Percentiles rank a stretch among this genome's conserved stretches.
Conservation (phyloP, 176 grass and related monocot species). For the Oryza coarctata region DNA sequence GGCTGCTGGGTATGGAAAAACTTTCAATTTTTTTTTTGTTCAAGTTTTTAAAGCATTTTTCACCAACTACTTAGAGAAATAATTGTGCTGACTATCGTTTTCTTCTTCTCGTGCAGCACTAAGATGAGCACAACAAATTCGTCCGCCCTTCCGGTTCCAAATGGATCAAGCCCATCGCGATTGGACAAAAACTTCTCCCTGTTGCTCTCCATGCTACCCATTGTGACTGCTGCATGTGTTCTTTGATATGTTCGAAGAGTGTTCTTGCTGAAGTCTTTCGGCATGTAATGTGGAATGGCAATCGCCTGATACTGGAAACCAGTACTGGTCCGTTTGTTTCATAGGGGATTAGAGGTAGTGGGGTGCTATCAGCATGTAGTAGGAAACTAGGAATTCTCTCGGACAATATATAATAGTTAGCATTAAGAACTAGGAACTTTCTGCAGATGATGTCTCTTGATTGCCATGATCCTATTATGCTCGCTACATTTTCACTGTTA, state of each 20-base stretch:
- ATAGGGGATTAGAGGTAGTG: not conserved
- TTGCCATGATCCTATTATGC: not conserved
- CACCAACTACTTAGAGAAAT: not conserved
- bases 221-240: conserved; percentile 23
- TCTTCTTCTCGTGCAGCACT: conserved; percentile 38
- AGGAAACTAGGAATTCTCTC: not conserved
- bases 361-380: conserved; percentile 2
- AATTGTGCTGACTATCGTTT: conserved; percentile 4
- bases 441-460: not conserved
- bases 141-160: conserved; percentile 33
- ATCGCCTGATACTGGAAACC: conserved; percentile 28
- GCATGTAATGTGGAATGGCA: conserved; percentile 2
- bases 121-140: conserved; percentile 75
- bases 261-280: not conserved
- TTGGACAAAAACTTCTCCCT: not conserved
- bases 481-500: not conserved
- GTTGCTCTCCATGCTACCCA: conserved; percentile 26
- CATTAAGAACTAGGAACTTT: conserved; percentile 25
- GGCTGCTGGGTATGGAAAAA: conserved; percentile 55
- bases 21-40: not conserved
- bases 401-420: conserved; percentile 30
- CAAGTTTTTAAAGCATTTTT: not conserved
- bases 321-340: conserved; percentile 21
- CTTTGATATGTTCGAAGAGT: conserved; percentile 38
- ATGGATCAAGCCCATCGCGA: not conserved